Percentiles rank a stretch among this genome's conserved stretches.
These are phyloP conservation scores for Candida vartiovaarae DNA, from an alignment of 805 yeast species.

Conservation along the genomic window DNA sequence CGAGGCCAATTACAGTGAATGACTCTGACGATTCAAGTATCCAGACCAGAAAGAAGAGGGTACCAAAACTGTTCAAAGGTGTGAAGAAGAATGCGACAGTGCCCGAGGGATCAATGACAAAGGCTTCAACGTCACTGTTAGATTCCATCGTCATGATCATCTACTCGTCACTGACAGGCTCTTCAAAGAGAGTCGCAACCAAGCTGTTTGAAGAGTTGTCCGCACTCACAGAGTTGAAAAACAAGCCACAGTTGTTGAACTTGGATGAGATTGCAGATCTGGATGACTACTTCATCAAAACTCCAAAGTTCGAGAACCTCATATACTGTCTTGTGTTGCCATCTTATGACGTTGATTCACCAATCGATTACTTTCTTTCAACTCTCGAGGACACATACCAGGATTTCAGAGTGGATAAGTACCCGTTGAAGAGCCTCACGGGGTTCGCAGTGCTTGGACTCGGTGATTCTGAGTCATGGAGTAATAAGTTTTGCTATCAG, in stretches of 20 bases:
- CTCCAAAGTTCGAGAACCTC: constrained; percentile 43
- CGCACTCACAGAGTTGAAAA: constrained; percentile 21
- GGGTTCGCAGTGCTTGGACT: constrained; percentile 85
- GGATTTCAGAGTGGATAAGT: constrained; percentile 81
- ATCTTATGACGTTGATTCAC: constrained; percentile 88
- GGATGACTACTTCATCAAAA: constrained; percentile 70
- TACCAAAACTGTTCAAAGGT: constrained; percentile 36
- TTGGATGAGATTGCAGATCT: constrained; percentile 79
- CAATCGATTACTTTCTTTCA: constrained; percentile 81
- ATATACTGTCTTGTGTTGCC: constrained; percentile 75
- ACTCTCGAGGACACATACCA: constrained; percentile 72
- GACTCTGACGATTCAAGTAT: not conserved
- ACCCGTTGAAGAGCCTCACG: constrained; percentile 58
- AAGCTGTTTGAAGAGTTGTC: constrained; percentile 35
- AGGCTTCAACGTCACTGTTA: constrained; percentile 35
- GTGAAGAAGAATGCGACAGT: constrained; percentile 17
- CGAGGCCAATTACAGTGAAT: constrained; percentile 9
- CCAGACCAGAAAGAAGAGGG: constrained; percentile 21
- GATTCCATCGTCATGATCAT: constrained; percentile 61
- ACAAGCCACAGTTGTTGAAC: constrained; percentile 50
- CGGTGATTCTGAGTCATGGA: constrained; percentile 87
- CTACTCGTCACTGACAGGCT: constrained; percentile 82
- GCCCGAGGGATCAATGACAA: constrained; percentile 28
- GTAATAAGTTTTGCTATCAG: constrained; percentile 79
- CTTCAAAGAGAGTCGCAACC: constrained; percentile 65